Percentiles rank a stretch among this genome's conserved stretches.
Evolutionary conservation across 257 asterid species (phyloP).

Genomic region (Salvia hispanica): DNA sequence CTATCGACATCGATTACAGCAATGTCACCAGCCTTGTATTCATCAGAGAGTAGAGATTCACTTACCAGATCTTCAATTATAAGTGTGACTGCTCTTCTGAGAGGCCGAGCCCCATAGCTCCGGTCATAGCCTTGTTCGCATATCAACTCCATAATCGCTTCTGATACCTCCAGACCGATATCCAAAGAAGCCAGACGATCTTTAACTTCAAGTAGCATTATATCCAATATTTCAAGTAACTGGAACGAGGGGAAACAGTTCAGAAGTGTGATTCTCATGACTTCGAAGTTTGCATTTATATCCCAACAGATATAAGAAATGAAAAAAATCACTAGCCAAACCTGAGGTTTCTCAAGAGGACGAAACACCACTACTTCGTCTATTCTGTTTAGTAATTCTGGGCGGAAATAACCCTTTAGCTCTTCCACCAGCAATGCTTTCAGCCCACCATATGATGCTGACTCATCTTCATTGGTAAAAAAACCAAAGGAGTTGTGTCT

Average conservation of each 20-base stretch:
- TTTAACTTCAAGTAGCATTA: conserved; percentile 84
- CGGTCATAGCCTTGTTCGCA: conserved; percentile 90
- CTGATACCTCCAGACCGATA: conserved; percentile 82
- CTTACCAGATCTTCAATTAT: conserved; percentile 78
- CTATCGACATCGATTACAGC: conserved; percentile 73
- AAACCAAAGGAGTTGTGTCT: conserved; percentile 69
- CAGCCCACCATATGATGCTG: conserved; percentile 79
- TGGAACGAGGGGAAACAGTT: conserved; percentile 33
- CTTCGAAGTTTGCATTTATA: not conserved
- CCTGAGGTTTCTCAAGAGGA: conserved; percentile 94
- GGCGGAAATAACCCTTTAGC: conserved; percentile 90
- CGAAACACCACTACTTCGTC: conserved; percentile 98
- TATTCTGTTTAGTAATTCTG: conserved; percentile 89
- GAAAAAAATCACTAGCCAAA: too few species aligned
- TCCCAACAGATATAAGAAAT: too few species aligned
- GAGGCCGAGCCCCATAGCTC: conserved; percentile 94
- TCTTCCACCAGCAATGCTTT: conserved; percentile 87
- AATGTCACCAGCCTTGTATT: conserved; percentile 64
- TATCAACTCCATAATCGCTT: conserved; percentile 63
- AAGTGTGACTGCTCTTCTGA: conserved; percentile 80
- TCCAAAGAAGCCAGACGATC: conserved; percentile 68
- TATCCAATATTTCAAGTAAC: conserved; percentile 82
- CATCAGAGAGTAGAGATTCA: conserved; percentile 81
- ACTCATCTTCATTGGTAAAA: conserved; percentile 56
- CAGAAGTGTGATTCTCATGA: conserved; percentile 15